Evolutionary conservation across 2,329 filamentous ascomycete species (phyloP), one percentile per base, ranked within the genome.

Genomic region (Alternaria rosae): DNA sequence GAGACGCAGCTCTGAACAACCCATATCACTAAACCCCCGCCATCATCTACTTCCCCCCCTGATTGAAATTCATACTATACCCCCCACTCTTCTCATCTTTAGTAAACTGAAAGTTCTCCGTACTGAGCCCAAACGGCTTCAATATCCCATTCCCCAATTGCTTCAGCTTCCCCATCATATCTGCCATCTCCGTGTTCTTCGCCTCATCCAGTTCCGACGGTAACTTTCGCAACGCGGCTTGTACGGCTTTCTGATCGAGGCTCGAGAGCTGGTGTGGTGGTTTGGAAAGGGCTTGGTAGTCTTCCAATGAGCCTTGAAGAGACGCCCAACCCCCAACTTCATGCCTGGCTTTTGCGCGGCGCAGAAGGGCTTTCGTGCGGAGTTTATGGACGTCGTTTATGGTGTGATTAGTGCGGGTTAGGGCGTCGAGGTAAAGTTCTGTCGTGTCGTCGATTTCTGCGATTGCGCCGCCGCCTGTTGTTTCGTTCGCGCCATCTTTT

Each of bases 151-250:
- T 97, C 0, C 95, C 95, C 62, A 99, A 82, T 80, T 92, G 89
- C 77, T 97, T 97, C 71, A 99, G 81, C 82, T 98, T 97, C 17
- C 91, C 92, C 93, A 97, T 97, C 93, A 98, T 97, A 81, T 99
- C 94, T 3, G 87, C 90, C 87, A 95, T 92, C 80, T 99, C 95
- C 70, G 86, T 87, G 74, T 97, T 91, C 80, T 93, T 92, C 1
- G 94, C 93, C 17, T 86, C 87, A 67, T 94, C 92, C 52, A 93
- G 86, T 64, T 86, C 85, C 1, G 85, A 82, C 2, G 92, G 92
- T 41, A 98, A 80, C 21, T 83, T 82, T 13, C 84, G 79, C 61
- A 96, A 82, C 69, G 93, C 90, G 26, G 83, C 80, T 54, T 88
- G 84, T 2, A 96, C 91, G 15, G 90, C 86, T 71, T 85, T 88